Percentiles rank a stretch among this genome's conserved stretches.
These are phyloP conservation scores for Phytophthora rubi DNA, from an alignment of 352 stramenopile species.

Conservation along the genomic window DNA sequence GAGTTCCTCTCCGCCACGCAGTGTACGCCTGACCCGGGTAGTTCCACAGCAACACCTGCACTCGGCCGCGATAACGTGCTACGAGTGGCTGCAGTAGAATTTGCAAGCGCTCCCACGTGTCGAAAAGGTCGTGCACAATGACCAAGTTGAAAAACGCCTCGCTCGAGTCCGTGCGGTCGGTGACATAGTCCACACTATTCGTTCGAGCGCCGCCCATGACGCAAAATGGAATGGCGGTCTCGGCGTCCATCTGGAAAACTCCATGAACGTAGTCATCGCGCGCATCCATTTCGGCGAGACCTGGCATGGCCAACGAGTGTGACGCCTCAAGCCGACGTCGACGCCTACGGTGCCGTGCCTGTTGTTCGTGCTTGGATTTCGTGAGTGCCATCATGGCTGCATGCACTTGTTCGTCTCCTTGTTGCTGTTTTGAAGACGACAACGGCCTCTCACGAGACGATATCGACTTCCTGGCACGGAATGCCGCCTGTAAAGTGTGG, in stretches of 20 bases:
- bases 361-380: slow-evolving; percentile 52
- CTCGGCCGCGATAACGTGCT: slow-evolving; percentile 81
- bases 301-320: slow-evolving; percentile 50
- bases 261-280: slow-evolving; percentile 58
- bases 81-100: slow-evolving; percentile 94
- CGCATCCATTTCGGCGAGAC: slow-evolving; percentile 52
- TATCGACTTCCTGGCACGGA: slow-evolving; percentile 26
- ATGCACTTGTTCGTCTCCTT: slow-evolving; percentile 30
- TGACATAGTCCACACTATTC: slow-evolving; percentile 4
- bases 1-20: slow-evolving; percentile 85
- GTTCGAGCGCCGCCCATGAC: slow-evolving; percentile 66
- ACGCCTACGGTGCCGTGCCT: slow-evolving; percentile 44
- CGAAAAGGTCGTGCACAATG: slow-evolving; percentile 95
- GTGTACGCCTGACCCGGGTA: slow-evolving; percentile 97
- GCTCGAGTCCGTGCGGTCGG: slow-evolving; percentile 21
- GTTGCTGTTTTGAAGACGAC: slow-evolving; percentile 1
- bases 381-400: slow-evolving; percentile 49
- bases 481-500: slow-evolving; percentile 82
- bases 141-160: slow-evolving; percentile 94
- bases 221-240: slow-evolving; percentile 93
- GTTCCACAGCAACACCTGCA: slow-evolving; percentile 95
- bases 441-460: slow-evolving; percentile 2
- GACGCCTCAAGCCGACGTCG: slow-evolving; percentile 50
- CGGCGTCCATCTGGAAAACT: slow-evolving; percentile 92
- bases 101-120: slow-evolving; percentile 94